phyloP scores from a whole-genome alignment of 305 asterid species.

The Nicotiana rustica region DNA sequence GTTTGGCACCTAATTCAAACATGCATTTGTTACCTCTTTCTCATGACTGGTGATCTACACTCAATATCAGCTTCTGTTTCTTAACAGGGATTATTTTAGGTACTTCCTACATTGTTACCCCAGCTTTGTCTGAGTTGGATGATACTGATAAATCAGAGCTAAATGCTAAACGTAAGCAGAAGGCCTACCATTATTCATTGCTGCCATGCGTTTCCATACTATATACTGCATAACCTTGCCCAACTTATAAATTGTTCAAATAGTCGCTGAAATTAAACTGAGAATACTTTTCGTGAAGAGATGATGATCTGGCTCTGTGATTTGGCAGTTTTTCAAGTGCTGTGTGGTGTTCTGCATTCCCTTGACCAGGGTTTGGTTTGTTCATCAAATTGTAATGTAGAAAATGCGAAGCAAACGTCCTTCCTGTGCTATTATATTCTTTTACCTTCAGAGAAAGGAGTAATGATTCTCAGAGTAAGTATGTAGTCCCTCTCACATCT shows the following conservation, averaged over 20 bases:
- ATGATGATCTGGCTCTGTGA: conserved; percentile 41
- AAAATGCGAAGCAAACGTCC: conserved; percentile 71
- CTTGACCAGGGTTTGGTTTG: conserved; percentile 94
- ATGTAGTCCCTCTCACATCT: conserved; percentile 21
- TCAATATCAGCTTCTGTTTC: conserved; percentile 26
- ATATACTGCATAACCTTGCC: conserved; percentile 9
- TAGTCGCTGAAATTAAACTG: conserved; percentile 9
- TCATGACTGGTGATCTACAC: conserved; percentile 34
- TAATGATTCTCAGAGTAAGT: conserved; percentile 93
- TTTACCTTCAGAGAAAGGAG: conserved; percentile 85
- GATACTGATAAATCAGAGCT: conserved; percentile 60
- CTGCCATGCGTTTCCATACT: neutral
- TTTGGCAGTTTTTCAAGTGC: conserved; percentile 78
- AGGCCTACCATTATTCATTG: conserved; percentile 12
- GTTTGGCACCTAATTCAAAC: conserved; percentile 27
- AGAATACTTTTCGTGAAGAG: conserved; percentile 35
- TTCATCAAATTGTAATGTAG: conserved; percentile 78
- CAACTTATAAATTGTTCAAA: neutral
- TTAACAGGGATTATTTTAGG: conserved; percentile 79
- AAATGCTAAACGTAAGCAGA: conserved; percentile 63
- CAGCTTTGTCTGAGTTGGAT: conserved; percentile 61
- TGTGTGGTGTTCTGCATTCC: conserved; percentile 73
- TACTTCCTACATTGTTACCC: conserved; percentile 65
- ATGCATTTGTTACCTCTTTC: conserved; percentile 27
- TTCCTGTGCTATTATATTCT: conserved; percentile 84